Base-by-base conservation (phyloP, 2,329 filamentous ascomycete genomes). In the Exophiala bonariae region DNA sequence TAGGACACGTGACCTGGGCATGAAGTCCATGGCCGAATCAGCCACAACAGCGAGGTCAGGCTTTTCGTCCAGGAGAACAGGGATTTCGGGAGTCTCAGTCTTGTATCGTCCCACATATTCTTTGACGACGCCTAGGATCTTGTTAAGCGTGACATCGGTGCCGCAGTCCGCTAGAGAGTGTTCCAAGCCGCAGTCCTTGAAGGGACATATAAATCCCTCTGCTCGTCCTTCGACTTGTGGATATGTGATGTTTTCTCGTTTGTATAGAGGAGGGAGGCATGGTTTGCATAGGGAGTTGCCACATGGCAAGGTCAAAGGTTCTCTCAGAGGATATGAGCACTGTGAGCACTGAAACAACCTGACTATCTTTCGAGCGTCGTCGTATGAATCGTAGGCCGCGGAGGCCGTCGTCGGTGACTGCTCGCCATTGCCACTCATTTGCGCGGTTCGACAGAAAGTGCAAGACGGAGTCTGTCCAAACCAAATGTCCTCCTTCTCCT, bases 101-200 rank as follows among this genome's bases (percentile, higher is more conserved):
- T 57, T 63, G 47, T 71, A 66, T 42, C 63, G 61, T 13, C 64
- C 62, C 14, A 89, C 68, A 43, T 80, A 77, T 13, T 72, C 65
- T 41, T 76, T 75, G 42, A 88, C 73, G 11, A 79, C 67, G 14
- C 81, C 77, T 57, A 87, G 73, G n/a, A 87, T 72, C 61, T 89
- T 93, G 43, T 79, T 81, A 50, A 95, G 67, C 2, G 84, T 82
- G 30, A 95, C 86, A 69, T 96, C 89, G 6, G 85, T 69, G 37
- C 78, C 80, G 66, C 88, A 95, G 60, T 95, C 90, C 3, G 78
- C 85, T 14, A 85, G 61, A 1, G 89, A 83, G 68, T 96, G 91
- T 46, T 90, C 85, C 50, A 76, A 77, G 11, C 66, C 68, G 59
- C 89, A 95, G 2, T 75, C 75, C 7, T 65, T 49, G 52, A 89